Evolutionary conservation across 1,139 yeast species (phyloP).

Genomic region (Suhomyces kunorum): DNA sequence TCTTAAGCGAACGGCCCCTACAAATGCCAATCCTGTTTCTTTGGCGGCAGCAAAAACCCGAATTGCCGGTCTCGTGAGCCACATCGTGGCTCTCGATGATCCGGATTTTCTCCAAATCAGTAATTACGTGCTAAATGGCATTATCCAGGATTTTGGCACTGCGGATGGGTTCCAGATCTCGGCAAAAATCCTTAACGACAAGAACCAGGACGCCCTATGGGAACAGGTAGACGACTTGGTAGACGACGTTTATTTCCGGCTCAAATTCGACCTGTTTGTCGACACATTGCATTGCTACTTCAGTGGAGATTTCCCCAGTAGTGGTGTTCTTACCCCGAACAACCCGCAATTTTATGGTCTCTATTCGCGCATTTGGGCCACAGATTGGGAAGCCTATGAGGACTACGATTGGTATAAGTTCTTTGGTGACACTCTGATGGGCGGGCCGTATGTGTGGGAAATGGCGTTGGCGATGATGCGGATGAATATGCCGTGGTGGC

Average conservation of each 20-base stretch:
- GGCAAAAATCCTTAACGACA: constrained; percentile 4
- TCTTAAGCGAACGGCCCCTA: neutral
- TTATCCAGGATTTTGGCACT: constrained; percentile 18
- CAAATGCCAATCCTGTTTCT: neutral
- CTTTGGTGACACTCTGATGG: neutral
- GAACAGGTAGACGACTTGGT: constrained; percentile 20
- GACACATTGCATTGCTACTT: constrained; percentile 11
- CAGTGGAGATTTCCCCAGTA: neutral
- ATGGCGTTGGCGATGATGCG: neutral
- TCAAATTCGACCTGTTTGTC: constrained; percentile 21
- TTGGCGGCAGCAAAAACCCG: neutral
- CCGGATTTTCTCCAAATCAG: neutral
- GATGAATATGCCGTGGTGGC: neutral
- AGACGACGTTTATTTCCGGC: constrained; percentile 22
- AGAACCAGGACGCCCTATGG: constrained; percentile 7
- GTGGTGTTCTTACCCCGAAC: neutral
- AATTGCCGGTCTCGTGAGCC: neutral
- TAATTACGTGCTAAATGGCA: constrained; percentile 19
- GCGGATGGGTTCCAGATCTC: neutral
- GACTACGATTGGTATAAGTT: neutral
- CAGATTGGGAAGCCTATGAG: constrained; percentile 6
- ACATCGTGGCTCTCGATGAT: neutral
- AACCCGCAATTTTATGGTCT: constrained; percentile 12
- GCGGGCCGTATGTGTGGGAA: too few species aligned
- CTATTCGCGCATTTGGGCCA: constrained; percentile 13